These are phyloP conservation scores for Periconia sp. DNA, from an alignment of 2,329 filamentous ascomycete genomes.

Conservation along the genomic window DNA sequence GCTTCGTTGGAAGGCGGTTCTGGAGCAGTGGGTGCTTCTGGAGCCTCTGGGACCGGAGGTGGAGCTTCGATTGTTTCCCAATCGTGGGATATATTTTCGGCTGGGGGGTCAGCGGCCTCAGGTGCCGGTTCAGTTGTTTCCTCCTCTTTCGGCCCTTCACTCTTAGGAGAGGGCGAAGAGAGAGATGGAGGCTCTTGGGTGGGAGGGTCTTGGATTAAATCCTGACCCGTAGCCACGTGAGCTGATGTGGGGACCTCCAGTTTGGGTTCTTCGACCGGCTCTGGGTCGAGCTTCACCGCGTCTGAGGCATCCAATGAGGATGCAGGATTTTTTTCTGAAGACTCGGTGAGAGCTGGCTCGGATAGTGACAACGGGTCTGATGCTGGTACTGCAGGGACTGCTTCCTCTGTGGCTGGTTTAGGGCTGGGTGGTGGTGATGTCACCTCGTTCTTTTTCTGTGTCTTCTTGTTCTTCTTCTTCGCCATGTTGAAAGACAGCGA, in stretches of 20 bases:
- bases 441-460: conserved; percentile 30
- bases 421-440: conserved; percentile 30
- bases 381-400: conserved; percentile 15
- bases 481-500: conserved; percentile 26
- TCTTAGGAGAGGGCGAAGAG: background rate
- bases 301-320: conserved; percentile 19
- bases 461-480: conserved; percentile 36
- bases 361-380: conserved; percentile 20
- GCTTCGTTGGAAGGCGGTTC: background rate
- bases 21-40: background rate
- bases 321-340: conserved; percentile 15
- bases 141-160: conserved; percentile 13
- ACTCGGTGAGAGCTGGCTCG: conserved; percentile 14
- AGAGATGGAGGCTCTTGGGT: conserved; percentile 7
- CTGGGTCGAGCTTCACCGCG: conserved; percentile 20
- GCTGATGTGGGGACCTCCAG: conserved; percentile 8
- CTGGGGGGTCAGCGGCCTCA: background rate
- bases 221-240: conserved; percentile 3
- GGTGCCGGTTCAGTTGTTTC: conserved; percentile 3
- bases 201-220: conserved; percentile 5
- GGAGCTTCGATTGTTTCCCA: background rate
- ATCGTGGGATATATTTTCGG: conserved; percentile 1
- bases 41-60: background rate
- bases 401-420: conserved; percentile 20
- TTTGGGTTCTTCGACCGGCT: conserved; percentile 19